These are phyloP conservation scores for Calvatia gigantea DNA, from an alignment of 768 basidiomycete genomes.

Conservation along the genomic window DNA sequence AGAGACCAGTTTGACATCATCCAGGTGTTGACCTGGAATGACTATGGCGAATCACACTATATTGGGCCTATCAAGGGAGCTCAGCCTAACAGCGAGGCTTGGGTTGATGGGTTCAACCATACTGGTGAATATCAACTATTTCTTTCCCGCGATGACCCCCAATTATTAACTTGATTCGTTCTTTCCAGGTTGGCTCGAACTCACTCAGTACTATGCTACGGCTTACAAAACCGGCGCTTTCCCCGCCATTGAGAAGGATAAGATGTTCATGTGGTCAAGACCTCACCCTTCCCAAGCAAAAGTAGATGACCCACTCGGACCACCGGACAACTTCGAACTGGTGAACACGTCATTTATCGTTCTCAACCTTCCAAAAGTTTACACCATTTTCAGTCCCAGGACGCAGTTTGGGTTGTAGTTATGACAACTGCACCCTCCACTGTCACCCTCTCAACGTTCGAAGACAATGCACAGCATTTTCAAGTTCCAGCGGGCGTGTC, in stretches of 20 bases:
- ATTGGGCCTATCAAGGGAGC: conserved; percentile 73
- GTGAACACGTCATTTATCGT: conserved; percentile 34
- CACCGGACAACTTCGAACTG: conserved; percentile 54
- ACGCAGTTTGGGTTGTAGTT: conserved; percentile 68
- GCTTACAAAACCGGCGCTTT: conserved; percentile 70
- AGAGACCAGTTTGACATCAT: conserved; percentile 58
- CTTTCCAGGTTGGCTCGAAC: conserved; percentile 53
- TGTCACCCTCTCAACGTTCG: conserved; percentile 52
- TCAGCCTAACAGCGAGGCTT: conserved; percentile 68
- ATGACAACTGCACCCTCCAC: conserved; percentile 52
- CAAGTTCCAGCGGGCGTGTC: conserved; percentile 53
- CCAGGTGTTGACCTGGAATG: conserved; percentile 68
- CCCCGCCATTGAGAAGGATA: conserved; percentile 56
- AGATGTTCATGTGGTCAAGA: conserved; percentile 68
- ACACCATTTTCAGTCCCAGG: conserved; percentile 40
- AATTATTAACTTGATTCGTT: conserved; percentile 7
- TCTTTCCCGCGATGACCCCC: background rate
- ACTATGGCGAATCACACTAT: conserved; percentile 78
- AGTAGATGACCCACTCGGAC: conserved; percentile 52
- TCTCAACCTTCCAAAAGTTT: background rate
- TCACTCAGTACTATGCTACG: conserved; percentile 63
- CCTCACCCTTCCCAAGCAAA: conserved; percentile 55
- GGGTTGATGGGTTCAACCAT: conserved; percentile 68
- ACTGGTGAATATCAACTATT: conserved; percentile 27
- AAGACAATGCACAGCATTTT: conserved; percentile 40